Base-by-base conservation (phyloP, 2,329 filamentous ascomycete species). In the Fusarium buharicum region DNA sequence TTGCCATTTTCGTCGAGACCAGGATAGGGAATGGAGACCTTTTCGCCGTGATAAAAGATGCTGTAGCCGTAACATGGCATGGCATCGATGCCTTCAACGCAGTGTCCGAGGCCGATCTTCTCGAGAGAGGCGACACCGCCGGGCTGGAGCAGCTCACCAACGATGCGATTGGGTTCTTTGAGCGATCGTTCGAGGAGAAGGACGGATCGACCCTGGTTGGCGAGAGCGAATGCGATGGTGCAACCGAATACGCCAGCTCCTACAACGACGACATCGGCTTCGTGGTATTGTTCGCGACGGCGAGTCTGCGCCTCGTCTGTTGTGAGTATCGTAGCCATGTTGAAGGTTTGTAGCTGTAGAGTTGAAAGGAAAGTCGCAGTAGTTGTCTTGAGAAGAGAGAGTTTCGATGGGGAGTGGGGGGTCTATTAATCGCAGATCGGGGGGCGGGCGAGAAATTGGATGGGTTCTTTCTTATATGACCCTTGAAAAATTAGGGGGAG, bases 121-220 rank as follows among this genome's bases (percentile, higher is more conserved):
- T 88, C 84, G 70, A 99, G 82, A 8, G 95, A 91, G 48, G 86
- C 82, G 30, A 97, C 88, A 45, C 95, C 95, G 46, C 95, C 95
- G 0, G 95, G 95, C 77, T 99, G 95, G 69, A 99, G 81, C 64
- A 99, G 80, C 79, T 99, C 95, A 69, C 95, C 95, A 43, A 99
- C 93, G 67, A 99, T 99, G 64, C 95, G 88, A 79, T 98, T 90
- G 17, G 95, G 95, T 80, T 98, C 90, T 77, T 92, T 92, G 78
- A 98, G 82, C 78, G 88, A 96, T 71, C 86, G 86, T 80, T 99
- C 95, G 46, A 99, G 86, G 47, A 99, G 81, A 22, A 98, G 84
- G 22, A 99, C 93, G 74, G 91, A 96, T 62, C 95, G 88, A 50
- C 93, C 93, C 79, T 98, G 95, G 69, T 90, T 89, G 56, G 91